Evolutionary conservation across 1,284 basidiomycete species (phyloP).

Genomic region (Irpex sp.): DNA sequence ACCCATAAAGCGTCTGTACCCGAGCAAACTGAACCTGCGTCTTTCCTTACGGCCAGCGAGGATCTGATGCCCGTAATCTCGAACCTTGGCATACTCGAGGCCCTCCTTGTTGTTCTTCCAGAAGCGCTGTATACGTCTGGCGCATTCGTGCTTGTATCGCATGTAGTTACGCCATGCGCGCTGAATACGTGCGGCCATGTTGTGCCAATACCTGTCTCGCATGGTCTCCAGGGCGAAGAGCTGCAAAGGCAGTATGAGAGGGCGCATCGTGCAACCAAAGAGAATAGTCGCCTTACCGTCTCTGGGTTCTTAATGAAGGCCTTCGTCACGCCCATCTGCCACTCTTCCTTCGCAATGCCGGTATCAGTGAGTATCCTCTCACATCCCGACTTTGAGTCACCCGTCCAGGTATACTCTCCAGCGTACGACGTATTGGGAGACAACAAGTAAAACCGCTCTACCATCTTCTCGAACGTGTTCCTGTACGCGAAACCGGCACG

Average conservation of each 20-base stretch:
- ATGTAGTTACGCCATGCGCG: constrained; percentile 95
- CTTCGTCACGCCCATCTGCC: constrained; percentile 99
- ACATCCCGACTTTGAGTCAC: constrained; percentile 88
- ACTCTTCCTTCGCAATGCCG: constrained; percentile 93
- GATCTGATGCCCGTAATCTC: constrained; percentile 93
- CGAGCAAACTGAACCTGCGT: constrained; percentile 87
- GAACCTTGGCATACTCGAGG: constrained; percentile 81
- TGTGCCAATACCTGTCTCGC: constrained; percentile 99
- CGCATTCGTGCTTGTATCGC: constrained; percentile 93
- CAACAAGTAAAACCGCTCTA: constrained; percentile 94
- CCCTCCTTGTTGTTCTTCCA: constrained; percentile 98
- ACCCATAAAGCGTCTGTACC: constrained; percentile 93
- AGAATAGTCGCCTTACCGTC: constrained; percentile 53
- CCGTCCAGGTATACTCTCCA: constrained; percentile 97
- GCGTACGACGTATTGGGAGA: constrained; percentile 96
- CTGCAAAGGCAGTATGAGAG: constrained; percentile 32
- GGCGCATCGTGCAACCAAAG: neutral
- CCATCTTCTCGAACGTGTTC: constrained; percentile 98
- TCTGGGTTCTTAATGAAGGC: constrained; percentile 99
- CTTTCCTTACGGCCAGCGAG: constrained; percentile 92
- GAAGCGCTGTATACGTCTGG: constrained; percentile 92
- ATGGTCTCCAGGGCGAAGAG: constrained; percentile 98
- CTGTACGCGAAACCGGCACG: constrained; percentile 97
- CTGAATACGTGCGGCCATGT: constrained; percentile 97
- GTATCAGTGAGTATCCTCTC: constrained; percentile 92